Percentiles rank a stretch among this genome's conserved stretches.
Conservation (phyloP, 768 basidiomycete species). For the Amylocystis lapponica region DNA sequence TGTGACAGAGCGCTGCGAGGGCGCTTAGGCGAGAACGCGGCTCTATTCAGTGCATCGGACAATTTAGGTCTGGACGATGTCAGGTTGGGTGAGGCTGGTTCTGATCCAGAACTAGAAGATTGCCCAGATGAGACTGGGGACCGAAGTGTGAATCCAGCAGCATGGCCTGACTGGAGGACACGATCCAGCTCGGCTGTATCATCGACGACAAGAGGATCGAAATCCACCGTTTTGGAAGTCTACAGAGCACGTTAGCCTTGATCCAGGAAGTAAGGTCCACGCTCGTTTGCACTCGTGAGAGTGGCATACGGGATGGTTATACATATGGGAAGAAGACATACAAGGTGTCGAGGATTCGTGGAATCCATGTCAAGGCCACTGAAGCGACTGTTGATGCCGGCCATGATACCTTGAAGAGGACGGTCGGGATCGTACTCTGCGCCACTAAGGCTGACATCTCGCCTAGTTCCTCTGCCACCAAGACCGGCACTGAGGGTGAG, state of each 20-base stretch:
- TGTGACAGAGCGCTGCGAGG: slow-evolving; percentile 43
- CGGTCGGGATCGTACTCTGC: slow-evolving; percentile 86
- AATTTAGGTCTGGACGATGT: slow-evolving; percentile 49
- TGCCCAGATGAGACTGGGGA: slow-evolving; percentile 43
- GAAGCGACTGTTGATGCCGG: slow-evolving; percentile 48
- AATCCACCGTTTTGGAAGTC: slow-evolving; percentile 33
- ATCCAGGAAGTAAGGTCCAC: neutral
- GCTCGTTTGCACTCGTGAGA: neutral
- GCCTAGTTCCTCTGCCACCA: slow-evolving; percentile 43
- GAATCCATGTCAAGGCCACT: slow-evolving; percentile 52
- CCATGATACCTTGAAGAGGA: slow-evolving; percentile 67
- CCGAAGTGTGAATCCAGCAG: slow-evolving; percentile 34
- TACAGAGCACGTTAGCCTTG: slow-evolving; percentile 9
- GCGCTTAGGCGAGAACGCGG: slow-evolving; percentile 72
- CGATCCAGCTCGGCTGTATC: slow-evolving; percentile 58
- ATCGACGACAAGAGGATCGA: slow-evolving; percentile 56
- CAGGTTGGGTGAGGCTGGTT: slow-evolving; percentile 37
- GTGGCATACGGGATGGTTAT: too few relatives aligned
- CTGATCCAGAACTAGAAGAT: slow-evolving; percentile 40
- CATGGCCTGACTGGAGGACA: slow-evolving; percentile 50
- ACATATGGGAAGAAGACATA: slow-evolving; percentile 23
- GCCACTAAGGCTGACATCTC: slow-evolving; percentile 61
- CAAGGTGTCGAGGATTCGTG: slow-evolving; percentile 44
- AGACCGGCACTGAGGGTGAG: slow-evolving; percentile 84
- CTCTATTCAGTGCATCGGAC: slow-evolving; percentile 62